Percentiles rank a stretch among this genome's conserved stretches.
phyloP scores from a whole-genome alignment of 768 basidiomycete species.

The Imleria badia region DNA sequence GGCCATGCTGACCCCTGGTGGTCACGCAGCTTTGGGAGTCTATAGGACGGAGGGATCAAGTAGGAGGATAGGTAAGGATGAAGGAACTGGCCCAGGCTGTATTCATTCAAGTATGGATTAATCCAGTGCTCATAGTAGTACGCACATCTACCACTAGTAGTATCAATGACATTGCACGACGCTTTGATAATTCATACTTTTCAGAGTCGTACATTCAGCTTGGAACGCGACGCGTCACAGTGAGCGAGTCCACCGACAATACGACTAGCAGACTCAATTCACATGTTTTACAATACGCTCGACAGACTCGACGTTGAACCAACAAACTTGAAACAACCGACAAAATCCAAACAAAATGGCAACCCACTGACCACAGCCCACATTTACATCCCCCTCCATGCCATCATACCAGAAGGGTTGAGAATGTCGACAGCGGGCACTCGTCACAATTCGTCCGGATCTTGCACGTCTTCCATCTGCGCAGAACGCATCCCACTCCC shows the following conservation, averaged over 20 bases:
- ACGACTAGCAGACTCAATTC: no score
- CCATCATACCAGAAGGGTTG: background rate
- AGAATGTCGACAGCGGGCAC: conserved; percentile 2
- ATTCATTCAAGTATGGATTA: conserved; percentile 24
- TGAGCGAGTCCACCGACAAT: no score
- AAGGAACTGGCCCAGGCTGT: no score
- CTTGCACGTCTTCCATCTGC: no score
- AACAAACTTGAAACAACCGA: no score
- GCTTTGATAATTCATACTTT: background rate
- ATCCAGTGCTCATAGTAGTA: conserved; percentile 26
- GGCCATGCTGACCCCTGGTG: conserved; percentile 34
- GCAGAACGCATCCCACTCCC: no score
- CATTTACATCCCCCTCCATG: background rate
- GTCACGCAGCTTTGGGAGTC: conserved; percentile 30
- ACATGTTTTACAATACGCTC: no score
- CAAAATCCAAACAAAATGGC: background rate
- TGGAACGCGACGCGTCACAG: no score
- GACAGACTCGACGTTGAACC: no score
- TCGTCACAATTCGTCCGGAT: background rate
- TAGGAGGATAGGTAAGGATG: no score
- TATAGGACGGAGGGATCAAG: conserved; percentile 26
- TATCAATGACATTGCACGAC: conserved; percentile 13
- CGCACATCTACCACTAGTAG: conserved; percentile 19
- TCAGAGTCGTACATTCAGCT: background rate
- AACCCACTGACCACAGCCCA: conserved; percentile 1